phyloP scores from a whole-genome alignment of 225 moss, liverwort and hornwort species.

The Climacium dendroides region DNA sequence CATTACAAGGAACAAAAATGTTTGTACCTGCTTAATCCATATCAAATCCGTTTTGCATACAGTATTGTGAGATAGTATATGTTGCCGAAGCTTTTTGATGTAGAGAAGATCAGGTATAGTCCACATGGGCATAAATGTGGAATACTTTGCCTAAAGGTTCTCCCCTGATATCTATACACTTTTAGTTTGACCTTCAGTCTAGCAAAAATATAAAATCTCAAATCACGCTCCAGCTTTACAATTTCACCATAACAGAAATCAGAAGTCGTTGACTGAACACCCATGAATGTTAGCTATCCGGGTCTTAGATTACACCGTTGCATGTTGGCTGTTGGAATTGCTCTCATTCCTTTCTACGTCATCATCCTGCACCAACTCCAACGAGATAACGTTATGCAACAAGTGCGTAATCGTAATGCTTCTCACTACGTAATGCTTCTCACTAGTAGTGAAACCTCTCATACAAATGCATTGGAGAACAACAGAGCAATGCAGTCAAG shows the following conservation, averaged over 20 bases:
- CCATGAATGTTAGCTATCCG: background rate
- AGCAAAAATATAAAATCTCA: background rate
- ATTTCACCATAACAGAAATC: background rate
- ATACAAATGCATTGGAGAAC: background rate
- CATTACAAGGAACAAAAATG: background rate
- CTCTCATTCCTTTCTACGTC: background rate
- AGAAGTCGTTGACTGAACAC: background rate
- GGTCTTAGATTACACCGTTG: background rate
- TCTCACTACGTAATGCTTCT: background rate
- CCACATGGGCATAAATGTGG: background rate
- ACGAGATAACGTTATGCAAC: background rate
- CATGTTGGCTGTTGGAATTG: background rate
- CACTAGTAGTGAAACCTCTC: background rate
- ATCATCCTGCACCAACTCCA: constrained; percentile 6
- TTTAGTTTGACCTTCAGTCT: background rate
- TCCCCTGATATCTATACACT: background rate
- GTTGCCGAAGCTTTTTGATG: background rate
- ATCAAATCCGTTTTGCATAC: no score
- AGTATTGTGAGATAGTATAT: background rate
- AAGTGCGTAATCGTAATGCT: background rate
- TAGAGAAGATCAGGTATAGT: background rate
- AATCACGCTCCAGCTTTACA: background rate
- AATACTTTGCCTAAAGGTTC: background rate
- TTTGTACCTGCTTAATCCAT: background rate
- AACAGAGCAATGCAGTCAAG: background rate